A percentile compares a stretch with the other conserved stretches of the same genome.
These are phyloP conservation scores for Pythium phragmitis DNA, from an alignment of 352 stramenopile species.

Conservation along the genomic window DNA sequence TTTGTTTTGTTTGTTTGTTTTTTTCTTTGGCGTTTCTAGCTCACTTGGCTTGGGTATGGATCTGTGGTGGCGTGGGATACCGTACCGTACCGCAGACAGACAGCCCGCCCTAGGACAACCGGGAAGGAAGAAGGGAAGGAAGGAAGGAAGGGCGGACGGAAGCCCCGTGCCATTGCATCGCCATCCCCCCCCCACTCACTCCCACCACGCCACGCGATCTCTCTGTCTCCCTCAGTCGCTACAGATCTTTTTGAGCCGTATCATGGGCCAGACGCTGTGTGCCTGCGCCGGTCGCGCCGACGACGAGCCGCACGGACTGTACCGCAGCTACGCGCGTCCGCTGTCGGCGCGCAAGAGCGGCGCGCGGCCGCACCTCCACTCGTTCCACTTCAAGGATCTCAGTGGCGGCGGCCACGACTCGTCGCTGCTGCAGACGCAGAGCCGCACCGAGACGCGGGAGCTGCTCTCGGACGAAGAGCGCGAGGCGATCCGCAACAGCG, in stretches of 20 bases:
- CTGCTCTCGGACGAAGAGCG: conserved; percentile 29
- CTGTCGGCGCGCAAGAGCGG: conserved; percentile 5
- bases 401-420: conserved; percentile 8
- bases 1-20: conserved; percentile 12
- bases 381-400: conserved; percentile 6
- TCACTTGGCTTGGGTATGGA: conserved; percentile 7
- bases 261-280: conserved; percentile 26
- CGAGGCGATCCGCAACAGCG: conserved; percentile 27
- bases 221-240: background rate
- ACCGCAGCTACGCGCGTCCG: conserved; percentile 3
- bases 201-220: background rate
- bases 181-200: too few relatives aligned
- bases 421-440: conserved; percentile 27
- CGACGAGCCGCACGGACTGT: conserved; percentile 22
- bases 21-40: conserved; percentile 5
- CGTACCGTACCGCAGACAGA: background rate
- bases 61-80: background rate
- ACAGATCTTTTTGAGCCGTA: background rate
- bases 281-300: conserved; percentile 23
- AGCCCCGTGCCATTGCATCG: too few relatives aligned
- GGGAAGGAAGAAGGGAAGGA: conserved; percentile 9
- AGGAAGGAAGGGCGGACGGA: background rate
- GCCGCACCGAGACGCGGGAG: conserved; percentile 28
- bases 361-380: background rate
- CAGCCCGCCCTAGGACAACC: background rate